Percentiles rank a stretch among this genome's conserved stretches.
phyloP scores from a whole-genome alignment of 768 basidiomycete genomes.

The Strobilomyces echinocephalus region DNA sequence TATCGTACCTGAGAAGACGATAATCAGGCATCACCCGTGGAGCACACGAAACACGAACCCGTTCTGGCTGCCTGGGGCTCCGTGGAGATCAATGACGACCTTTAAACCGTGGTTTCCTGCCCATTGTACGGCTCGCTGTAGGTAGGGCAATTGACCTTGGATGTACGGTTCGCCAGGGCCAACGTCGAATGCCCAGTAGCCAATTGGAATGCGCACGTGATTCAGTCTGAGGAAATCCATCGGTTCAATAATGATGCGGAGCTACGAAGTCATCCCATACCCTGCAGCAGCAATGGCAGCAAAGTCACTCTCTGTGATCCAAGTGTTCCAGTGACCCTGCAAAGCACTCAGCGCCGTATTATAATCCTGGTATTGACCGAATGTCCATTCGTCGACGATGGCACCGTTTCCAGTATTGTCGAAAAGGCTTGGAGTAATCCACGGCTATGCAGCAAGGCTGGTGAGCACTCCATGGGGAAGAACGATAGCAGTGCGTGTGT shows the following conservation, averaged over 20 bases:
- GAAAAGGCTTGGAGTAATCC: constrained; percentile 77
- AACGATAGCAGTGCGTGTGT: background rate
- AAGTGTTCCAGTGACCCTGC: constrained; percentile 72
- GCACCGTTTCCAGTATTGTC: constrained; percentile 45
- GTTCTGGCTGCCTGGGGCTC: constrained; percentile 82
- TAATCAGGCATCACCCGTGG: constrained; percentile 1
- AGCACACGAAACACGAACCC: constrained; percentile 40
- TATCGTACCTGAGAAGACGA: constrained; percentile 57
- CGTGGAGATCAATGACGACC: constrained; percentile 75
- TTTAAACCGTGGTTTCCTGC: constrained; percentile 69
- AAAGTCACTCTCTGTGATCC: constrained; percentile 83
- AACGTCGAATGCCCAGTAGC: constrained; percentile 88
- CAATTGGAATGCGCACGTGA: constrained; percentile 80
- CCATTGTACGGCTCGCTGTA: constrained; percentile 64
- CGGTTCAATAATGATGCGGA: background rate
- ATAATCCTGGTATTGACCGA: constrained; percentile 55
- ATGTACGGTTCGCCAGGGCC: constrained; percentile 73
- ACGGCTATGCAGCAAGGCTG: constrained; percentile 46
- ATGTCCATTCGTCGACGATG: constrained; percentile 78
- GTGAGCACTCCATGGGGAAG: constrained; percentile 36
- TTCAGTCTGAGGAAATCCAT: constrained; percentile 49
- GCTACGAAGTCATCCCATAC: constrained; percentile 32
- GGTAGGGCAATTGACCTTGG: constrained; percentile 69
- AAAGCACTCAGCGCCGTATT: constrained; percentile 48
- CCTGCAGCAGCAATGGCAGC: constrained; percentile 68